Conservation (phyloP, 148 eudicot species). For the Nepenthes gracilis region DNA sequence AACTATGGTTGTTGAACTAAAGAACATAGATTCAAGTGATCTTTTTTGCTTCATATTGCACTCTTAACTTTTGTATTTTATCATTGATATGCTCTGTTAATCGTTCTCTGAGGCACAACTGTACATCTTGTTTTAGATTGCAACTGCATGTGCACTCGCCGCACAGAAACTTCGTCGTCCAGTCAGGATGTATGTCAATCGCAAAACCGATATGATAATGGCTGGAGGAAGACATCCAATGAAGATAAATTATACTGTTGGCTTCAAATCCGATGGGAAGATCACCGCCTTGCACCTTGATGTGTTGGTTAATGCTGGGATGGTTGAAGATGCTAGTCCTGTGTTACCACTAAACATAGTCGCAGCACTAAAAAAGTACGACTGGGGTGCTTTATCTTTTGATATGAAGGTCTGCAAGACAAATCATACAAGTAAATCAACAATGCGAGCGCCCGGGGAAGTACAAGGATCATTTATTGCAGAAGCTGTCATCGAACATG, state of each 20-base stretch:
- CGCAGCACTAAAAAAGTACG: constrained; percentile 49
- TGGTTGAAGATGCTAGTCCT: constrained; percentile 47
- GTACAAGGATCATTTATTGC: constrained; percentile 73
- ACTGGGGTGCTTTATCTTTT: constrained; percentile 86
- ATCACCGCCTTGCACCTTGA: constrained; percentile 75
- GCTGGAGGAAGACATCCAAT: constrained; percentile 98
- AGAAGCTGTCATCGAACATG: constrained; percentile 75
- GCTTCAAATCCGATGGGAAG: constrained; percentile 80
- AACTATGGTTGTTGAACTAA: background rate
- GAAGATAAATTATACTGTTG: constrained; percentile 73
- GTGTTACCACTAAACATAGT: constrained; percentile 34
- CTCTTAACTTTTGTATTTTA: too few relatives aligned
- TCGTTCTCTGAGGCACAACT: too few relatives aligned
- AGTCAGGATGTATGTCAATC: constrained; percentile 61
- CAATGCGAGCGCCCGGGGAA: constrained; percentile 92
- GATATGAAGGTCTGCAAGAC: constrained; percentile 80
- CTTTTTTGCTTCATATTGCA: too few relatives aligned
- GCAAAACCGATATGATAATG: constrained; percentile 86
- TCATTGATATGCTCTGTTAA: too few relatives aligned
- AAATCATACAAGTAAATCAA: constrained; percentile 56
- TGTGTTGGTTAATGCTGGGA: constrained; percentile 54
- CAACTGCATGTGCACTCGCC: constrained; percentile 87
- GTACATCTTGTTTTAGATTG: constrained; percentile 28
- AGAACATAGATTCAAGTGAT: background rate
- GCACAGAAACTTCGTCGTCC: constrained; percentile 68